These are phyloP conservation scores for Linnemannia elongata DNA, from an alignment of 192 early-diverging fungal species.

Conservation along the genomic window DNA sequence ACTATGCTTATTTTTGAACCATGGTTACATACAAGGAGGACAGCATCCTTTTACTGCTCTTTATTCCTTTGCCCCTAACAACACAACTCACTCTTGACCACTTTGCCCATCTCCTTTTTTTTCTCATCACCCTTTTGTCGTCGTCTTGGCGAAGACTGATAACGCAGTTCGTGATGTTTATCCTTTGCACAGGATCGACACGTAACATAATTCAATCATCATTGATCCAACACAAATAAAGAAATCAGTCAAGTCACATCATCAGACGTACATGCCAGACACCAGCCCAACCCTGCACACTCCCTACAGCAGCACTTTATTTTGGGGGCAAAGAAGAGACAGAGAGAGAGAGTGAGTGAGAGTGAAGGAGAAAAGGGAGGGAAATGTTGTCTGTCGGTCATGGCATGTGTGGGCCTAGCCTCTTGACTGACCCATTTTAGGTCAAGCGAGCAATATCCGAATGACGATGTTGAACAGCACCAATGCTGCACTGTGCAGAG, in stretches of 20 bases:
- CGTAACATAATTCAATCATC: too few species aligned
- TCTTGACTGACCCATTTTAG: conserved; percentile 1
- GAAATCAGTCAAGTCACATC: too few species aligned
- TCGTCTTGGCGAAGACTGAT: neutral
- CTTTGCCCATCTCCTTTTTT: neutral
- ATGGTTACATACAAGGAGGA: neutral
- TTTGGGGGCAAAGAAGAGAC: too few species aligned
- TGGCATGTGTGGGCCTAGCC: neutral
- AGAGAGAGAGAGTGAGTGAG: too few species aligned
- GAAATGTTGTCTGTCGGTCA: neutral
- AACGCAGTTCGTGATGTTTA: neutral
- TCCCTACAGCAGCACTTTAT: too few species aligned
- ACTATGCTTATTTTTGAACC: neutral
- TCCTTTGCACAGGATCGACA: too few species aligned
- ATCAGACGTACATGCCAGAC: too few species aligned
- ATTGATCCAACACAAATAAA: too few species aligned
- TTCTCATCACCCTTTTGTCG: neutral
- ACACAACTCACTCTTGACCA: neutral
- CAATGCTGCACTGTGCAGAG: neutral
- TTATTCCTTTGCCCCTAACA: neutral
- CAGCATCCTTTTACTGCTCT: neutral
- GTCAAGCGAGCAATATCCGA: neutral
- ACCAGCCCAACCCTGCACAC: too few species aligned
- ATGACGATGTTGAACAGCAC: neutral
- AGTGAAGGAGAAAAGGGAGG: too few species aligned